Conservation (phyloP, 2,329 filamentous ascomycete genomes). For the Septoria petroselini region DNA sequence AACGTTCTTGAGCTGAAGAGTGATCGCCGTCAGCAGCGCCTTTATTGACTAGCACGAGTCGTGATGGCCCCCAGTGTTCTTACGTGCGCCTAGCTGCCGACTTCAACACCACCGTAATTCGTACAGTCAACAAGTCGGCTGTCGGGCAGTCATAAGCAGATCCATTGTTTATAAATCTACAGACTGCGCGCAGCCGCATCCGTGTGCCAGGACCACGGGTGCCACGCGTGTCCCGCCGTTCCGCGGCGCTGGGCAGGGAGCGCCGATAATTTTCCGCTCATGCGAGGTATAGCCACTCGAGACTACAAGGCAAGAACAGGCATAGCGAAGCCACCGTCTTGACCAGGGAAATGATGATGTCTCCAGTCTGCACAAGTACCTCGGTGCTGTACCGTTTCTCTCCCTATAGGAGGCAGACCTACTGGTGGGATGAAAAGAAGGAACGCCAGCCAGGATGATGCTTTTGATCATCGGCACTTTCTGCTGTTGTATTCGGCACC, state of each 20-base stretch:
- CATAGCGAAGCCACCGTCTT: background rate
- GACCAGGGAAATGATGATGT: background rate
- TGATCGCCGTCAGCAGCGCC: background rate
- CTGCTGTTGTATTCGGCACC: conserved; percentile 2
- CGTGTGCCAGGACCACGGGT: background rate
- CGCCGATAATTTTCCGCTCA: conserved; percentile 4
- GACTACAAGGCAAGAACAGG: background rate
- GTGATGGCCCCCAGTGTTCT: too few relatives aligned
- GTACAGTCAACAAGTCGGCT: too few relatives aligned
- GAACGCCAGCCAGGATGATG: conserved; percentile 16
- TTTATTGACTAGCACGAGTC: background rate
- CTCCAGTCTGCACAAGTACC: too few relatives aligned
- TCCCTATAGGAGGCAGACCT: too few relatives aligned
- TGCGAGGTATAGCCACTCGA: conserved; percentile 1
- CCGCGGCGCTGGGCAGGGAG: background rate
- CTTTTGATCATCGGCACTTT: conserved; percentile 17
- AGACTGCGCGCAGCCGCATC: background rate
- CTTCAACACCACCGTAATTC: too few relatives aligned
- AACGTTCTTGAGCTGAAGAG: background rate
- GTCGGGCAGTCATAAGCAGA: too few relatives aligned
- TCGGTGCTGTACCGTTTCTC: too few relatives aligned
- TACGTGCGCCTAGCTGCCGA: background rate
- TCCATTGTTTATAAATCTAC: too few relatives aligned
- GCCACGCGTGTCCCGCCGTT: background rate
- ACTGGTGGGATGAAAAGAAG: background rate